Evolutionary conservation across 2,329 filamentous ascomycete genomes (phyloP), one percentile per base, ranked within the genome.

Genomic region (Pezicula radicicola): DNA sequence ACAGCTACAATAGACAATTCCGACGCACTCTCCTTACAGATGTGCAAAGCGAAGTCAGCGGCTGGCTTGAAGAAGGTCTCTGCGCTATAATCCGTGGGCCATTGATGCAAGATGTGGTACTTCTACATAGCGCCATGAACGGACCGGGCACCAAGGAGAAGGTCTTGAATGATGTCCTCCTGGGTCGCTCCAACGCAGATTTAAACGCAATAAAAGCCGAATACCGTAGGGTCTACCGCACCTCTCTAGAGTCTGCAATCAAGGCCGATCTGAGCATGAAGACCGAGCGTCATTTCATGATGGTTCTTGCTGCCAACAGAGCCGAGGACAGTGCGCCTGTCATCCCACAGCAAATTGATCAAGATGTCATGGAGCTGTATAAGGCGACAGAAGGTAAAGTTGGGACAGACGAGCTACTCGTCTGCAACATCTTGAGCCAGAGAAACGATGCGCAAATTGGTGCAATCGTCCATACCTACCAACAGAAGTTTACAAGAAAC

Each of bases 71-170:
- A 56, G 80, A 82, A n/a, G 88, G 84, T 0, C 75, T 97, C 4
- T 75, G 92, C 7, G 84, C 88, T 15, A 76, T 96, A 36, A 80
- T 86, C 3, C 83, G 89, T 2, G 94, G 94, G 0, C 94, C 93
- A 0, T 76, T 97, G 9, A 74, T 83, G 46, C 79, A 90, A 56
- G 93, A 97, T 67, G 86, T 87, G 4, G 76, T 85, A 63, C 79
- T 83, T 49, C 73, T 94, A 8, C 77, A 85, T 63, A 77, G 86
- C 2, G 87, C 91, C 1, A 84, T 96, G 74, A 77, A 84, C 46
- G 91, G 93, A 0, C 67, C 83, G 1, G 94, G 94, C 7, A 97
- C 93, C 1, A 96, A 96, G 63, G 93, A 97, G 66, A 75, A 76
- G 50, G 77, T 94, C 1, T 77, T 99, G 46, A 94, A 96, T 67